Percentiles rank a stretch among this genome's conserved stretches.
phyloP scores from a whole-genome alignment of 2,329 filamentous ascomycete genomes.

The Colletotrichum agaves region DNA sequence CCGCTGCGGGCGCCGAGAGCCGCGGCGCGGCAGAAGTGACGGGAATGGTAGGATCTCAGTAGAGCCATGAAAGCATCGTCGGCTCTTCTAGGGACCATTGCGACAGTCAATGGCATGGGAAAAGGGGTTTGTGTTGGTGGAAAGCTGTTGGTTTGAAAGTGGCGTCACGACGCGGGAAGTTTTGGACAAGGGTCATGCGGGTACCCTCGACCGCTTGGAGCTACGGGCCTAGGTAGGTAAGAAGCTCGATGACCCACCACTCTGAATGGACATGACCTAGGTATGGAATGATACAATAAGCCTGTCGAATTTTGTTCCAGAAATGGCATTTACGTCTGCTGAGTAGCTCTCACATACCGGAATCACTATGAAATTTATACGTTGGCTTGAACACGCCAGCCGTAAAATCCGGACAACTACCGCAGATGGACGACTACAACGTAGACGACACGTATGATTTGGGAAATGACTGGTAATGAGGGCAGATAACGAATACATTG shows the following conservation, averaged over 20 bases:
- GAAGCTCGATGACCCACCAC: constrained; percentile 10
- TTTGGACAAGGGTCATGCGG: constrained; percentile 8
- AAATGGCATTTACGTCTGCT: too few species aligned
- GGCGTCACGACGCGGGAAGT: constrained; percentile 23
- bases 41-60: constrained; percentile 31
- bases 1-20: constrained; percentile 9
- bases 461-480: not conserved
- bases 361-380: too few species aligned
- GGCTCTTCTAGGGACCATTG: constrained; percentile 14
- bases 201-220: not conserved
- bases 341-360: too few species aligned
- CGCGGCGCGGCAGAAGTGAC: constrained; percentile 24
- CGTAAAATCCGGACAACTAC: too few species aligned
- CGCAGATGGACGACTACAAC: too few species aligned
- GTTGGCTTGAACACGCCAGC: too few species aligned
- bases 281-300: too few species aligned
- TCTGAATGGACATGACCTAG: constrained; percentile 6
- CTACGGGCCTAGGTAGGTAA: not conserved
- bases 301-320: too few species aligned
- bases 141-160: constrained; percentile 5
- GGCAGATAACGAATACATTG: constrained; percentile 19
- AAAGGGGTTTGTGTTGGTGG: not conserved
- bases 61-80: constrained; percentile 33
- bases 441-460: too few species aligned
- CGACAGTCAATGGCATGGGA: constrained; percentile 1